phyloP scores from a whole-genome alignment of 306 rosid species.

The Castanea sativa region DNA sequence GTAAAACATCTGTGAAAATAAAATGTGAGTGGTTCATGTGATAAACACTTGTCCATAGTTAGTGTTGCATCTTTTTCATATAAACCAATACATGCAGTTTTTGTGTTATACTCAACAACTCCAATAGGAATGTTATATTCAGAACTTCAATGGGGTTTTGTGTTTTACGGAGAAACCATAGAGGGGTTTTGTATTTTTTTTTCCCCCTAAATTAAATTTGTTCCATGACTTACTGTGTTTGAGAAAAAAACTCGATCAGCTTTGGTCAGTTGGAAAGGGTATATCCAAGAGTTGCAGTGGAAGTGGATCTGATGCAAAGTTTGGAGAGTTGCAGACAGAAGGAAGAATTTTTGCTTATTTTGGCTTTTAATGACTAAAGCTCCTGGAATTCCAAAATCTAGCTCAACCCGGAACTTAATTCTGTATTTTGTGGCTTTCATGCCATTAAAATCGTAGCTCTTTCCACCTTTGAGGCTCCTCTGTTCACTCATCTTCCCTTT shows the following conservation, averaged over 20 bases:
- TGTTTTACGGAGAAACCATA: no score
- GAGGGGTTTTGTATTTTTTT: no score
- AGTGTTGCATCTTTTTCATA: no score
- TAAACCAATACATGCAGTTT: no score
- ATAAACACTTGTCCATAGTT: no score
- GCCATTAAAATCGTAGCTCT: slow-evolving; percentile 26
- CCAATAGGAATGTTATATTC: no score
- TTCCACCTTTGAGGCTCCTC: slow-evolving; percentile 34
- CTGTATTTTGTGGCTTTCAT: slow-evolving; percentile 36
- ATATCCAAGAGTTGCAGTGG: slow-evolving; percentile 68
- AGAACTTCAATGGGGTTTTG: no score
- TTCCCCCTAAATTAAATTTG: no score
- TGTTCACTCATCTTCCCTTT: slow-evolving; percentile 48
- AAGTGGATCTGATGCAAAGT: slow-evolving; percentile 42
- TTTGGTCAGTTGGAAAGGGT: slow-evolving; percentile 40
- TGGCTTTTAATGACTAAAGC: slow-evolving; percentile 51
- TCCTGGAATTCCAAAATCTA: slow-evolving; percentile 59
- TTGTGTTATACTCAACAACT: no score
- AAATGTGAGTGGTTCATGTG: no score
- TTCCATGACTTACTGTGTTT: slow-evolving; percentile 45
- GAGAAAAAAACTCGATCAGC: slow-evolving; percentile 55
- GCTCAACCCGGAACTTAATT: slow-evolving; percentile 41
- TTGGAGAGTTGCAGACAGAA: slow-evolving; percentile 42
- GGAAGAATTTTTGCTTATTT: slow-evolving; percentile 46
- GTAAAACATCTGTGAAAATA: no score